Conservation (phyloP, 192 early-diverging fungal species). For the Mortierella alpina region DNA sequence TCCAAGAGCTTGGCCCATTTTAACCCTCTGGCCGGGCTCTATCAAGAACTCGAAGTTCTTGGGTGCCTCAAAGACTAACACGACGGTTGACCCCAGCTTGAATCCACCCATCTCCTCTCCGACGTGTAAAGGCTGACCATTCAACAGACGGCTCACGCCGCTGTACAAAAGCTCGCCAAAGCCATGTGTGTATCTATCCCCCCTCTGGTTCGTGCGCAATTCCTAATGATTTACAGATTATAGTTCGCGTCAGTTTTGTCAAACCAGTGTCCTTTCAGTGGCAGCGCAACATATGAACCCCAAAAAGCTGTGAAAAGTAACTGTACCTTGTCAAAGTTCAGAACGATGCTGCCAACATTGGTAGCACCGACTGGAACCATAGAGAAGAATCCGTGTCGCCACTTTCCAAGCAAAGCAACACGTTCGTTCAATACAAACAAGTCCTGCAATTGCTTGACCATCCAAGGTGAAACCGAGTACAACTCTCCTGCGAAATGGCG, state of each 20-base stretch:
- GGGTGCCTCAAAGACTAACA: conserved; percentile 97
- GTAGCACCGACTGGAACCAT: conserved; percentile 98
- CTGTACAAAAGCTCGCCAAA: conserved; percentile 81
- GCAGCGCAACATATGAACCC: neutral
- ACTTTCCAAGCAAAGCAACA: conserved; percentile 90
- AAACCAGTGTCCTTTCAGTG: neutral
- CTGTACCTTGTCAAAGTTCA: conserved; percentile 90
- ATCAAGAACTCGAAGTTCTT: conserved; percentile 80
- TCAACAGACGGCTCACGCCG: conserved; percentile 67
- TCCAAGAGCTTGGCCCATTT: conserved; percentile 88
- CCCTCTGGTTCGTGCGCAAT: conserved; percentile 74
- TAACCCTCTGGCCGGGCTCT: conserved; percentile 76
- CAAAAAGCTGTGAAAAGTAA: neutral
- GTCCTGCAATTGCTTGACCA: conserved; percentile 85
- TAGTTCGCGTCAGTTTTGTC: too few species aligned
- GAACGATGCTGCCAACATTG: conserved; percentile 95
- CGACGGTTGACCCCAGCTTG: conserved; percentile 93
- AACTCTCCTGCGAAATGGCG: conserved; percentile 96
- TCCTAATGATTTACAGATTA: conserved; percentile 35
- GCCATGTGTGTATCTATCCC: conserved; percentile 73
- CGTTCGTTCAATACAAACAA: conserved; percentile 98
- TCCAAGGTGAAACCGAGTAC: conserved; percentile 93
- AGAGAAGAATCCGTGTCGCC: conserved; percentile 94
- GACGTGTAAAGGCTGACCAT: conserved; percentile 72
- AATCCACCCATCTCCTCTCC: conserved; percentile 98